phyloP scores from a whole-genome alignment of 345 rosid species.

The Euphorbia tirucalli region DNA sequence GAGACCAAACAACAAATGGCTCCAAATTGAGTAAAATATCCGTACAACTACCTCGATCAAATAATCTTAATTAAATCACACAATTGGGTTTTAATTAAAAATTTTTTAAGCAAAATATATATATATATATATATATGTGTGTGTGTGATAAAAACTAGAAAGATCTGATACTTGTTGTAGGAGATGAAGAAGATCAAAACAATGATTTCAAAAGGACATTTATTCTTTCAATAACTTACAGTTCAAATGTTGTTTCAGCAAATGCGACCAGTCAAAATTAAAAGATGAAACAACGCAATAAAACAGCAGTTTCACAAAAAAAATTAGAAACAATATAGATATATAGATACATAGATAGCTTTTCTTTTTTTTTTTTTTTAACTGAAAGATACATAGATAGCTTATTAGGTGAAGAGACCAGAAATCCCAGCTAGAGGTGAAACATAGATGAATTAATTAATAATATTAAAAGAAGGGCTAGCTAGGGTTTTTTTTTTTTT shows the following conservation, averaged over 20 bases:
- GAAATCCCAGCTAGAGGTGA: neutral
- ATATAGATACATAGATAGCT: too few species aligned
- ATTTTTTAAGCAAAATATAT: too few species aligned
- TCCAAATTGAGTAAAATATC: too few species aligned
- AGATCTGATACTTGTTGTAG: neutral
- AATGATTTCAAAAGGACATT: neutral
- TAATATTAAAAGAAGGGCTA: neutral
- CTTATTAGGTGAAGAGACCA: neutral
- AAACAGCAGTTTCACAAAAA: neutral
- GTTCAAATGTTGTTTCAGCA: neutral
- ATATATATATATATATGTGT: too few species aligned
- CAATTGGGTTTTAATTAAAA: too few species aligned
- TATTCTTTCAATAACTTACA: neutral
- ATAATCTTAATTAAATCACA: too few species aligned
- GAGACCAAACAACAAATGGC: too few species aligned
- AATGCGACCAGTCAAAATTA: neutral
- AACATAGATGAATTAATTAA: neutral
- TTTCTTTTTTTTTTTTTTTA: too few species aligned
- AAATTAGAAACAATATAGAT: too few species aligned
- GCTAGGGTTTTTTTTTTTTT: conserved; percentile 29
- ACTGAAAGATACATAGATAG: too few species aligned
- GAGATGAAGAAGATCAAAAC: neutral
- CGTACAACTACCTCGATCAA: too few species aligned
- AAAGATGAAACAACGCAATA: neutral
- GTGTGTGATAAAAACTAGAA: neutral